Base-by-base conservation (phyloP, 2,329 filamentous ascomycete genomes). In the Tolypocladium endophyticum region DNA sequence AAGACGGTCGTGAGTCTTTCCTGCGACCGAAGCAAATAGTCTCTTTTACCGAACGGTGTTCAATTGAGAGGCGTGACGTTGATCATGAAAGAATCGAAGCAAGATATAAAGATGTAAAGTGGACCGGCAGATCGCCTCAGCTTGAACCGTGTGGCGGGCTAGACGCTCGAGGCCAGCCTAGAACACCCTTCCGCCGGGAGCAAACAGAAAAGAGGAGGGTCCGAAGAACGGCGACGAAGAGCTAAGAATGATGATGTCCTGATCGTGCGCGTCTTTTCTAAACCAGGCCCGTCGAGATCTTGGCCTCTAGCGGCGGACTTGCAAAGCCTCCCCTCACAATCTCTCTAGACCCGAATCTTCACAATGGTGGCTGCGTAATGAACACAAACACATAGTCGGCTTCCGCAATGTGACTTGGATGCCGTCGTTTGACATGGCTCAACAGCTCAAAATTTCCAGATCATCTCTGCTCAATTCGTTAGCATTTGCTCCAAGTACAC, bases 381-480 rank as follows among this genome's bases (percentile, higher is more conserved):
- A 35, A 35, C 30, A 35, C 28, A 35, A 53, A 35, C 30, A 11
- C 9, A 30, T 28, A 35, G 28, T 20, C 18, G 28, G 30, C 11
- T 8, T 35, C 50, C 50, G 28, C 50, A 30, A n/a, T 20, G 28
- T 12, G 18, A 35, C 35, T 9, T 53, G 16, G 47, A 53, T 14
- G 50, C 30, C 20, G 30, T 20, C 11, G 18, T 20, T 53, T 11
- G 50, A 20, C 18, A 35, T 53, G 50, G 50, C 20, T 11, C n/a
- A n/a, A n/a, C n/a, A n/a, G n/a, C 30, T 33, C 8, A 35, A 11
- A 14, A 33, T 35, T 28, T 14, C 14, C 39, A 59, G 60, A 64
- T 71, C 61, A 71, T 68, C 70, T 68, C 67, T 70, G 61, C n/a
- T 33, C 60, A 59, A 36, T n/a, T 33, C 33, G 61, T 71, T 66